Percentiles rank a stretch among this genome's conserved stretches.
These are phyloP conservation scores for Guadua angustifolia DNA, from an alignment of 176 grass and related monocot genomes.

Conservation along the genomic window DNA sequence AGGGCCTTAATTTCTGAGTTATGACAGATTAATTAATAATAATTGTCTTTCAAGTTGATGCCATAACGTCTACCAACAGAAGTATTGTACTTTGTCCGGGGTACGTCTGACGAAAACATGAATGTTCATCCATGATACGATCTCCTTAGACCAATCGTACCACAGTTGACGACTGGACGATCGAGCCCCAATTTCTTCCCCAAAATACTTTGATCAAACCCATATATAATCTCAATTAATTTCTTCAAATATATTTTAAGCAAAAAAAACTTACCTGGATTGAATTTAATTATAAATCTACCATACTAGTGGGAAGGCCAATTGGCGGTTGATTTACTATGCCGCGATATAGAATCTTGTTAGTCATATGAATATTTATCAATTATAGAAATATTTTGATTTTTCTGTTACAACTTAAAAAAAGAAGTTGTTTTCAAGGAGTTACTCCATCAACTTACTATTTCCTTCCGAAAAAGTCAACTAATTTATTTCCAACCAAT, in stretches of 20 bases:
- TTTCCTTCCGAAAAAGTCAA: background rate
- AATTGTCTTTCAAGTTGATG: background rate
- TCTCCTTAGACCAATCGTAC: background rate
- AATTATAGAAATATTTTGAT: too few relatives aligned
- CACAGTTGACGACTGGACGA: background rate
- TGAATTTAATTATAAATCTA: background rate
- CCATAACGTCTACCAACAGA: conserved; percentile 5
- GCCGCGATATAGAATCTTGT: background rate
- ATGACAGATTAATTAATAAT: background rate
- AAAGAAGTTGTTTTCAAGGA: background rate
- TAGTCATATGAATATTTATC: too few relatives aligned
- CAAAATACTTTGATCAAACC: background rate
- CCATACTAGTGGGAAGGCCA: background rate
- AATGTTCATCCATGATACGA: background rate
- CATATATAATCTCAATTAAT: background rate
- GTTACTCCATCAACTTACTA: background rate
- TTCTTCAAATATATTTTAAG: background rate
- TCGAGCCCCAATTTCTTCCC: background rate
- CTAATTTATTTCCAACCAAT: background rate
- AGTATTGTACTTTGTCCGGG: background rate
- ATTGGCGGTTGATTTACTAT: background rate
- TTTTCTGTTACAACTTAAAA: background rate
- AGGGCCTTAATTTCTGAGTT: too few relatives aligned
- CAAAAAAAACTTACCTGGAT: background rate
- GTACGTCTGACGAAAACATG: background rate